Percentiles rank a stretch among this genome's conserved stretches.
These are phyloP conservation scores for Zopfochytrium polystomum DNA, from an alignment of 371 early-diverging fungal genomes.

Conservation along the genomic window DNA sequence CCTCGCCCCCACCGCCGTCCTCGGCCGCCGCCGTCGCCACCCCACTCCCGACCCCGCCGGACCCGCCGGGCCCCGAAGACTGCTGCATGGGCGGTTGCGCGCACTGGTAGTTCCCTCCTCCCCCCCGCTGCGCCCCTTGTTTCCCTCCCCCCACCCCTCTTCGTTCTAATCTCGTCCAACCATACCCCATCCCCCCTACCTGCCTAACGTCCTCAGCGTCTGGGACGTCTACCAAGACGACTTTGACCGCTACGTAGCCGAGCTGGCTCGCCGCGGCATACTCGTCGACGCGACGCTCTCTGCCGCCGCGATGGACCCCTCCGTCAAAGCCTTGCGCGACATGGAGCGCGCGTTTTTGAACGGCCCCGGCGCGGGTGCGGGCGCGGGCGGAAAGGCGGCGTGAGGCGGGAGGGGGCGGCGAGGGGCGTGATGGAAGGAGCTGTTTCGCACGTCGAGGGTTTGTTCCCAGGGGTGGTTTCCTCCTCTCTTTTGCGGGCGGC, in stretches of 20 bases:
- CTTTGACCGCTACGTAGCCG: constrained; percentile 10
- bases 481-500: no score
- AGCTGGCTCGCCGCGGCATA: constrained; percentile 1
- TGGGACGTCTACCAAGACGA: constrained; percentile 27
- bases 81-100: constrained; percentile 32
- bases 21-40: no score
- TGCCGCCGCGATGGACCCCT: constrained; percentile 20
- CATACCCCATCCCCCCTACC: no score
- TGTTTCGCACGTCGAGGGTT: no score
- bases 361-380: no score
- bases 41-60: background rate
- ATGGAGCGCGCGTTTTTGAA: constrained; percentile 22
- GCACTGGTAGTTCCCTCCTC: constrained; percentile 12
- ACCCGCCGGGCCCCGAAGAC: constrained; percentile 22
- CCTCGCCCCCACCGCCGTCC: no score
- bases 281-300: constrained; percentile 3
- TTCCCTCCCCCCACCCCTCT: no score
- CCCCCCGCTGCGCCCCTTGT: background rate
- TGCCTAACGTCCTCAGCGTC: no score
- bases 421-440: no score
- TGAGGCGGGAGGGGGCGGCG: no score
- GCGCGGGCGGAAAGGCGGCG: background rate
- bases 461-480: no score
- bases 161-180: no score
- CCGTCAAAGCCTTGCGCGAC: constrained; percentile 20